Evolutionary conservation across 1,284 basidiomycete species (phyloP).

Genomic region (Austropuccinia psidii): DNA sequence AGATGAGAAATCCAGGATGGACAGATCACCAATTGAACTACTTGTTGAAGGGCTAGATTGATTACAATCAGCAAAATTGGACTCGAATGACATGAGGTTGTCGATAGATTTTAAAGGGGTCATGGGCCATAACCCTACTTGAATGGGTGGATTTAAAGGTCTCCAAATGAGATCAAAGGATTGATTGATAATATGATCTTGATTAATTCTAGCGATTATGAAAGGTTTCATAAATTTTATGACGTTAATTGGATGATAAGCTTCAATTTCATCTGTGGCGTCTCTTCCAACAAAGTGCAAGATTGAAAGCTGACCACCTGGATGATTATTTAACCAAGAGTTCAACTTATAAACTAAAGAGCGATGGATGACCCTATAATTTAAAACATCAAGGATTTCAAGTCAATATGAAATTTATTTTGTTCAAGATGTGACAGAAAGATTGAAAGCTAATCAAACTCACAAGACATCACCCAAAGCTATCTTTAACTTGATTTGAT

Average conservation of each 20-base stretch:
- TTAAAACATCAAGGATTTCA: too few relatives aligned
- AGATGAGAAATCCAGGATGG: background rate
- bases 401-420: background rate
- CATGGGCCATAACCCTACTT: slow-evolving; percentile 57
- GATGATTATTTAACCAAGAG: slow-evolving; percentile 75
- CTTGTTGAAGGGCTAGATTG: background rate
- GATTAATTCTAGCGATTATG: slow-evolving; percentile 62
- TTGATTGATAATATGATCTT: slow-evolving; percentile 51
- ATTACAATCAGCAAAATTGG: too few relatives aligned
- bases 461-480: slow-evolving; percentile 26
- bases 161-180: slow-evolving; percentile 56
- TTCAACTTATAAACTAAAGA: slow-evolving; percentile 70
- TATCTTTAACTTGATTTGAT: slow-evolving; percentile 20
- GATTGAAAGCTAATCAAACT: background rate
- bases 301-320: slow-evolving; percentile 80
- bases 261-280: slow-evolving; percentile 86
- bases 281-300: slow-evolving; percentile 95
- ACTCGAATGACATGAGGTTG: too few relatives aligned
- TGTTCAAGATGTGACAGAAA: background rate
- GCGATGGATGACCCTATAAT: slow-evolving; percentile 59
- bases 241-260: slow-evolving; percentile 72
- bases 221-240: slow-evolving; percentile 61
- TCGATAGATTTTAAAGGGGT: slow-evolving; percentile 25
- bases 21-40: too few relatives aligned
- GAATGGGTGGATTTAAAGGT: slow-evolving; percentile 80